Base-by-base conservation (phyloP, 2,329 filamentous ascomycete species). In the Zasmidium angulare region DNA sequence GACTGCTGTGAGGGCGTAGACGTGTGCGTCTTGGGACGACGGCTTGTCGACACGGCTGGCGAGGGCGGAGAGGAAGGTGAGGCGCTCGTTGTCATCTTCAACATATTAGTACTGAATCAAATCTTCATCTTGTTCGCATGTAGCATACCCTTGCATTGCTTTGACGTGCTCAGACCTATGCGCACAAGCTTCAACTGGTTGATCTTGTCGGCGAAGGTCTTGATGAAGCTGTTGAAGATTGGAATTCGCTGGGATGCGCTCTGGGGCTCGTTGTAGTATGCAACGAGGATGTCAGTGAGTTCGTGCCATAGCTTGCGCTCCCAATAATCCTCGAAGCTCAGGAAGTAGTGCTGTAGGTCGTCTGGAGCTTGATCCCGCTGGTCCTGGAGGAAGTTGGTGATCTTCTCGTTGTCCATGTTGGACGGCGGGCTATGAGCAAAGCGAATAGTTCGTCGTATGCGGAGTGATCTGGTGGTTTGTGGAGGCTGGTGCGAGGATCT, bases 251-350 rank as follows among this genome's bases (percentile, higher is more conserved):
- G 91, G 59, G 86, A 82, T 58, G 87, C 89, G 77, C 93, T 98
- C 73, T 88, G 86, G 48, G 89, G 84, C 69, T 90, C 80, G 71
- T 88, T 87, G 81, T 97, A 99, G 84, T 93, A 97, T 67, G 90
- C 84, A 69, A 96, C 82, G 58, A 99, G 85, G 55, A 88, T 83
- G 73, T 96, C 89, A 36, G 95, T 99, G 68, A 99, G 89, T 79
- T 99, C 93, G 81, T 99, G 95, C 95, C 95, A 99, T 79, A 99
- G 85, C 81, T 97, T 97, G 71, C 93, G 88, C 82, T 99, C 95
- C 95, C 95, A 99, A 74, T 87, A 90, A 75, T 96, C 92, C 81
- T 99, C 95, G 67, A 99, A 96, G 71, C 89, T 86, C 70, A 99
- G 84, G 76, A 97, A 90, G 72, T 90, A 86, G 71, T 89, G 85